Evolutionary conservation across 2,329 filamentous ascomycete species (phyloP).

Genomic region (Colletotrichum eremochloae): DNA sequence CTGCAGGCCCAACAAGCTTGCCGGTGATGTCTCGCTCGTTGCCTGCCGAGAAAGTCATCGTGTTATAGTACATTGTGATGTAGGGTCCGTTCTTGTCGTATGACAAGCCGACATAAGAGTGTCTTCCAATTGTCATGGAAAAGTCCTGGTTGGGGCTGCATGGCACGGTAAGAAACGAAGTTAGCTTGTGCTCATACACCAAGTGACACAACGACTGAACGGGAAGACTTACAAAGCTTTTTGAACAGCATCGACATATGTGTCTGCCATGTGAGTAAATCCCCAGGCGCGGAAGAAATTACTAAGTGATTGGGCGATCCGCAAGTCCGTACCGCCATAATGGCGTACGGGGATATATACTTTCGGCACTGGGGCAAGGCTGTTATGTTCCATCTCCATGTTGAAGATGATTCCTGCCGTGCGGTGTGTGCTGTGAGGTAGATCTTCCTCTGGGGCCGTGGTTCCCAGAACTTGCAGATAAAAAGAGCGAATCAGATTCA

Average conservation of each 20-base stretch:
- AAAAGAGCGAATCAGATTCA: constrained; percentile 41
- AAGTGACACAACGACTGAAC: no score
- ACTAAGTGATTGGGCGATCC: constrained; percentile 31
- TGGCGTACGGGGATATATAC: constrained; percentile 53
- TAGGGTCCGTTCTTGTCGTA: constrained; percentile 29
- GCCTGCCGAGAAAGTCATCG: constrained; percentile 29
- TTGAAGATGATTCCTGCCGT: constrained; percentile 53
- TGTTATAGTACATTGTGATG: constrained; percentile 36
- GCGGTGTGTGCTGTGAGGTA: constrained; percentile 46
- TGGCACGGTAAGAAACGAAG: no score
- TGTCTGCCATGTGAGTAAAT: constrained; percentile 19
- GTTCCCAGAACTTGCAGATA: constrained; percentile 43
- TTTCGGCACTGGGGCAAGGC: constrained; percentile 46
- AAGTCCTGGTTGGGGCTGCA: constrained; percentile 31
- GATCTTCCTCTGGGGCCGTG: constrained; percentile 37
- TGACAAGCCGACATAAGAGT: constrained; percentile 34
- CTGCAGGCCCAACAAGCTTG: constrained; percentile 34
- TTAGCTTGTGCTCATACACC: background rate
- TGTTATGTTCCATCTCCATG: constrained; percentile 47
- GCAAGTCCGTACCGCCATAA: constrained; percentile 45
- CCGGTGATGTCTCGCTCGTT: constrained; percentile 19
- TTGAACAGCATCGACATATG: constrained; percentile 28
- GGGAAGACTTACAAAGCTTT: constrained; percentile 31
- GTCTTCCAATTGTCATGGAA: constrained; percentile 31
- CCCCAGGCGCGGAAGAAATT: constrained; percentile 32